phyloP scores from a whole-genome alignment of 495 filamentous ascomycete genomes.

The Penicillium cosmopolitanum region DNA sequence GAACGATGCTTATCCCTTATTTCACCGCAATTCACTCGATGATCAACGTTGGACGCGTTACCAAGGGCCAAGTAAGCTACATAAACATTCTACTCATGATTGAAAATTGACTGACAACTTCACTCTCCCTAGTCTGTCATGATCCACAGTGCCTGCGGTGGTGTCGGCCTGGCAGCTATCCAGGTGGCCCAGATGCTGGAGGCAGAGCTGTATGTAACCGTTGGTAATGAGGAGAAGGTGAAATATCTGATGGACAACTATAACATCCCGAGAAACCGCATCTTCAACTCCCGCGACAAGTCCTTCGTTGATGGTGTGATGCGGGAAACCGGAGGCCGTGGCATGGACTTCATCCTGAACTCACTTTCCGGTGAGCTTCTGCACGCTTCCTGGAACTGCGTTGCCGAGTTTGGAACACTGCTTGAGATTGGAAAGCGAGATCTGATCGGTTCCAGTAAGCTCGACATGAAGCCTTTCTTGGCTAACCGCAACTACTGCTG shows the following conservation, averaged over 20 bases:
- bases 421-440: no score
- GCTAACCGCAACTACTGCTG: no score
- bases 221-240: slow-evolving; percentile 49
- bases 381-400: no score
- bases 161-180: slow-evolving; percentile 46
- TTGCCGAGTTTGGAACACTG: no score
- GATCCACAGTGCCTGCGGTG: slow-evolving; percentile 49
- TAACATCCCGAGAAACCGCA: slow-evolving; percentile 27
- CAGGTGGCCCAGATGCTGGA: slow-evolving; percentile 36
- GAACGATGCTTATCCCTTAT: slow-evolving; percentile 46
- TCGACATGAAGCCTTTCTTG: no score
- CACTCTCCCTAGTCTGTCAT: slow-evolving; percentile 43
- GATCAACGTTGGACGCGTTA: slow-evolving; percentile 27
- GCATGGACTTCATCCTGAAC: no score
- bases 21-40: slow-evolving; percentile 43
- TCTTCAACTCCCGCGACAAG: slow-evolving; percentile 26
- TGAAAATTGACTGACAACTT: no score
- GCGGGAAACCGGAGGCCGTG: neutral
- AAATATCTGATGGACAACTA: slow-evolving; percentile 34
- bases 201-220: slow-evolving; percentile 38
- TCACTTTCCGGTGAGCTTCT: no score
- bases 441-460: no score
- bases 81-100: neutral
- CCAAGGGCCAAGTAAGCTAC: neutral
- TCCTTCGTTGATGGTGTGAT: slow-evolving; percentile 24